Conservation (phyloP, 192 early-diverging fungal species). For the Linnemannia zychae region DNA sequence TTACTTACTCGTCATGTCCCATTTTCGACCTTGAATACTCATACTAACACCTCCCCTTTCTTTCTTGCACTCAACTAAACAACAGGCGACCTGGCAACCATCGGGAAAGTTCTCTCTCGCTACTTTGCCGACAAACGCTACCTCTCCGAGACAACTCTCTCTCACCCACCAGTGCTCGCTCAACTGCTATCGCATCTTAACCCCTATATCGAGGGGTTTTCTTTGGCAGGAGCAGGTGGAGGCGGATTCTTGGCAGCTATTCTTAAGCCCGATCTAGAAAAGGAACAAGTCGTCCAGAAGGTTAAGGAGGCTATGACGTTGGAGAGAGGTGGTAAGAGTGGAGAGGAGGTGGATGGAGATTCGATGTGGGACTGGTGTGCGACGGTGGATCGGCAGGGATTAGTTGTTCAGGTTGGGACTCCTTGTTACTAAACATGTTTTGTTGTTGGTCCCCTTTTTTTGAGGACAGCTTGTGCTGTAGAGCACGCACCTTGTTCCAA, state of each 20-base stretch:
- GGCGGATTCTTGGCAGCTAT: conserved; percentile 43
- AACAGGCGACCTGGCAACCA: not conserved
- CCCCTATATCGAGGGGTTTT: conserved; percentile 28
- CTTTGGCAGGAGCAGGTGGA: conserved; percentile 44
- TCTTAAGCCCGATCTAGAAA: conserved; percentile 5
- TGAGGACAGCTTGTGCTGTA: no score
- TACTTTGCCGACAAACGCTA: conserved; percentile 38
- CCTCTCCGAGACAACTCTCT: conserved; percentile 29
- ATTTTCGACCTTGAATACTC: no score
- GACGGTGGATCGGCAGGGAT: conserved; percentile 23
- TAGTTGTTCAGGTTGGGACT: conserved; percentile 22
- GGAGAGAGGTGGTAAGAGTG: not conserved
- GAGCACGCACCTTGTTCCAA: no score
- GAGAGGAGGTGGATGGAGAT: conserved; percentile 2
- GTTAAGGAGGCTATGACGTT: conserved; percentile 5
- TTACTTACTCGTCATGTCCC: no score
- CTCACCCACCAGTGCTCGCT: conserved; percentile 22
- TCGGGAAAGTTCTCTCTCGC: conserved; percentile 22
- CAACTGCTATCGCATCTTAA: conserved; percentile 9
- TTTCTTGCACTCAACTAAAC: not conserved
- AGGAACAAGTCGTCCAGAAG: not conserved
- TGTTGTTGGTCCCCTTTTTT: not conserved
- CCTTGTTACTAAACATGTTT: not conserved
- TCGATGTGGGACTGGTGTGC: conserved; percentile 23
- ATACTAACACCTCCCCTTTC: not conserved